These are phyloP conservation scores for Chamaecrista fasciculata DNA, from an alignment of 306 rosid species.

Conservation along the genomic window DNA sequence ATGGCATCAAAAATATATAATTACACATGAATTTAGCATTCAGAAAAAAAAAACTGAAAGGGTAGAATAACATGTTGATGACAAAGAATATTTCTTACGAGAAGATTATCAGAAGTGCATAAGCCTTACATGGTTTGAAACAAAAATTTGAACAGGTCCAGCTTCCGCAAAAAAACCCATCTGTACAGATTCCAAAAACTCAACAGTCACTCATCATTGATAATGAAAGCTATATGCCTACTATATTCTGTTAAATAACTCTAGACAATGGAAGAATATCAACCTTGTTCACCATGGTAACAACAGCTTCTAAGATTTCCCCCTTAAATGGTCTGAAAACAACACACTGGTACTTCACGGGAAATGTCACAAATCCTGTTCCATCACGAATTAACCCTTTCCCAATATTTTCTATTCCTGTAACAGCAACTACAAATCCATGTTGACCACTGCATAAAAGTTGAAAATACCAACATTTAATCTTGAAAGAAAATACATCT, in stretches of 20 bases:
- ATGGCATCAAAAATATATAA: background rate
- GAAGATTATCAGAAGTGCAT: no score
- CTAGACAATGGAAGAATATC: no score
- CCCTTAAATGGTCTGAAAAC: constrained; percentile 96
- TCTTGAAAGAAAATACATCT: no score
- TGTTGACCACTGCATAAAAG: constrained; percentile 73
- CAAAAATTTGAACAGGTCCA: constrained; percentile 97
- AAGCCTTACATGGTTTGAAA: constrained; percentile 98
- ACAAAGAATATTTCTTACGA: no score
- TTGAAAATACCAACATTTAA: no score
- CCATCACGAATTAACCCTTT: constrained; percentile 92
- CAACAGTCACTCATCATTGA: constrained; percentile 1
- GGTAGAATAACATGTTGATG: constrained; percentile 35
- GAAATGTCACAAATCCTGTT: constrained; percentile 91
- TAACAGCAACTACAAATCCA: constrained; percentile 94
- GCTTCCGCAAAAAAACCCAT: constrained; percentile 99
- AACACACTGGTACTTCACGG: constrained; percentile 98
- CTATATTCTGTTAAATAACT: background rate
- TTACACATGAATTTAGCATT: background rate
- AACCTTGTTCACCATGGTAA: constrained; percentile 97
- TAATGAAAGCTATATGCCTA: constrained; percentile 8
- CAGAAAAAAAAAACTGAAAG: background rate
- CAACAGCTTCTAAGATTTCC: constrained; percentile 95
- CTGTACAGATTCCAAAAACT: constrained; percentile 45
- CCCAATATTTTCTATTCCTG: constrained; percentile 86